These are phyloP conservation scores for Protomyces inundatus DNA, from an alignment of 1,139 yeast species.

Conservation along the genomic window DNA sequence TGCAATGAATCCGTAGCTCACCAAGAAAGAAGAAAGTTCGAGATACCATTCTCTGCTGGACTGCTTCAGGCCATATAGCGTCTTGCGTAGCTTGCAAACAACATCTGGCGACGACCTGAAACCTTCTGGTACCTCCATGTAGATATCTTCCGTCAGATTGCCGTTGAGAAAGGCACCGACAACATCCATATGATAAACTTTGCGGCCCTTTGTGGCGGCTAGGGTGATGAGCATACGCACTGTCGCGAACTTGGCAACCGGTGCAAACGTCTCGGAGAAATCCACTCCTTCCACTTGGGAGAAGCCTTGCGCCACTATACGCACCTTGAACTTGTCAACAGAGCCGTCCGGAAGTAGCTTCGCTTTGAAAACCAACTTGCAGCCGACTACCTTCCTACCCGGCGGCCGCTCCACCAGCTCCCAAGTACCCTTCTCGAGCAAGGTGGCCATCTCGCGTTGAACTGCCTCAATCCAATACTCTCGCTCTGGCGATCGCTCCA, in stretches of 20 bases:
- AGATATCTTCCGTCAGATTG: background rate
- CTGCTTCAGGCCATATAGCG: background rate
- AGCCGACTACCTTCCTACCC: background rate
- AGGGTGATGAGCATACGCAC: background rate
- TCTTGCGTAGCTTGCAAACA: background rate
- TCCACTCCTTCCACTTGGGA: conserved; percentile 15
- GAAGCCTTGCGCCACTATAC: conserved; percentile 29
- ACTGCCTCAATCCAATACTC: background rate
- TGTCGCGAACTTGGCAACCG: background rate
- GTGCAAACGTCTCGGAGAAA: background rate
- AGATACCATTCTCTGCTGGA: too few species aligned
- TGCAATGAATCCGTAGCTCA: too few species aligned
- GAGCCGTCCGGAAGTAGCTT: conserved; percentile 19
- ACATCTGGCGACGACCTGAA: background rate
- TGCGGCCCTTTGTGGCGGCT: background rate
- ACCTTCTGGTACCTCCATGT: background rate
- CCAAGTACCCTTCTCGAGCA: background rate
- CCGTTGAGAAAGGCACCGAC: background rate
- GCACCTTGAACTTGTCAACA: conserved; percentile 26
- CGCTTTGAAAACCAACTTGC: conserved; percentile 25
- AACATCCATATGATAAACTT: background rate
- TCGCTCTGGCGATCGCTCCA: background rate
- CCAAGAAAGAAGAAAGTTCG: too few species aligned
- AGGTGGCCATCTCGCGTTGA: background rate
- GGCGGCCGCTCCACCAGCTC: background rate